Evolutionary conservation across 75 land plant species (phyloP).

Genomic region (Selaginella tamariscina): DNA sequence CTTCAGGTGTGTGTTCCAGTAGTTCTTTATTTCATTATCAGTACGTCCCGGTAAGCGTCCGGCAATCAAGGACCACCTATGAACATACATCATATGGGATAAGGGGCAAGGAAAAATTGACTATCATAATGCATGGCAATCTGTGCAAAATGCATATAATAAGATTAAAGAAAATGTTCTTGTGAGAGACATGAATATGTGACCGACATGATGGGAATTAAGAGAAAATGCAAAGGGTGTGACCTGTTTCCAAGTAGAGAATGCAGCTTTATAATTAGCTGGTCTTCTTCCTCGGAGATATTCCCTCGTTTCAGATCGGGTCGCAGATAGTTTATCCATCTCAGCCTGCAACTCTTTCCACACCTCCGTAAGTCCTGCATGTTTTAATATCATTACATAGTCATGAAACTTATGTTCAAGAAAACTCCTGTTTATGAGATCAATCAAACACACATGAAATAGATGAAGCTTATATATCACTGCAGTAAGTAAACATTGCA

Average conservation of each 20-base stretch:
- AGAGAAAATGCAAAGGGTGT: neutral
- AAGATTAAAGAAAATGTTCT: too few relatives aligned
- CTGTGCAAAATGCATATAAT: too few relatives aligned
- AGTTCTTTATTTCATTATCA: neutral
- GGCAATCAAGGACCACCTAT: neutral
- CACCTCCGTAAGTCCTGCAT: neutral
- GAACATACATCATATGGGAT: neutral
- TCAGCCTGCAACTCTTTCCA: neutral
- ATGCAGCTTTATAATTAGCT: neutral
- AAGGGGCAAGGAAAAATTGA: too few relatives aligned
- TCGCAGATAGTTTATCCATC: neutral
- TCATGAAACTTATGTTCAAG: too few relatives aligned
- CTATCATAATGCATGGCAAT: too few relatives aligned
- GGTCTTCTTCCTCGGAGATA: constrained; percentile 1
- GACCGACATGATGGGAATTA: neutral
- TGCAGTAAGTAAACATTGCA: too few relatives aligned
- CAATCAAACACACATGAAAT: too few relatives aligned
- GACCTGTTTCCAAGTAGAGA: neutral
- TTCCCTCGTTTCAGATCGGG: neutral
- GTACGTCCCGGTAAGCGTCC: neutral
- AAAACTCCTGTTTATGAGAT: too few relatives aligned
- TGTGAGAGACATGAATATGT: too few relatives aligned
- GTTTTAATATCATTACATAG: too few relatives aligned
- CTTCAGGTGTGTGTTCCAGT: neutral
- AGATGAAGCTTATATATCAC: too few relatives aligned